phyloP scores from a whole-genome alignment of 106 monocot genomes.

The Apostasia shenzhenica region DNA sequence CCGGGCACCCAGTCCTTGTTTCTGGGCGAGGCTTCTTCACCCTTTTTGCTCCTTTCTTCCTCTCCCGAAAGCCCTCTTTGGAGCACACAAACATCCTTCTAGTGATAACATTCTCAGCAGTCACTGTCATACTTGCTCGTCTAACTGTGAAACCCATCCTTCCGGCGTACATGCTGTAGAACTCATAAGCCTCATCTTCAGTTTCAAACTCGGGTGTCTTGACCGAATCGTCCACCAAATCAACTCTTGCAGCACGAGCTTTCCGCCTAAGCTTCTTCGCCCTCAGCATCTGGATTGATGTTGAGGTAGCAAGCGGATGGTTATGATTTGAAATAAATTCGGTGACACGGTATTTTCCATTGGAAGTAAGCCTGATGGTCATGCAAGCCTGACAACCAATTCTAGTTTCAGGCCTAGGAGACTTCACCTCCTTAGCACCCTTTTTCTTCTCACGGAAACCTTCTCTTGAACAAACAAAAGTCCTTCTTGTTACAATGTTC shows the following conservation, averaged over 20 bases:
- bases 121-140: constrained; percentile 46
- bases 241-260: constrained; percentile 43
- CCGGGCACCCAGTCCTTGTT: constrained; percentile 63
- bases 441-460: constrained; percentile 72
- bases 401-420: constrained; percentile 55
- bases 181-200: constrained; percentile 69
- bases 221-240: constrained; percentile 57
- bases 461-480: constrained; percentile 71
- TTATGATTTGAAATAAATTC: constrained; percentile 62
- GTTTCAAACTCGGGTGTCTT: constrained; percentile 56
- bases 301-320: constrained; percentile 37
- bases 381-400: constrained; percentile 62
- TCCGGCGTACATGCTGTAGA: constrained; percentile 59
- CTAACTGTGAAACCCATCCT: constrained; percentile 54
- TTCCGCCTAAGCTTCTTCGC: constrained; percentile 57
- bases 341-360: constrained; percentile 60
- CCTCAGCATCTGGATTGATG: constrained; percentile 44
- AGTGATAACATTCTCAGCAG: constrained; percentile 40
- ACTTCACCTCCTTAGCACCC: constrained; percentile 47
- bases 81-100: constrained; percentile 74
- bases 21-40: constrained; percentile 56
- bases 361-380: constrained; percentile 58
- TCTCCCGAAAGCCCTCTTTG: constrained; percentile 63
- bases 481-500: constrained; percentile 60
- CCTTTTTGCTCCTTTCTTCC: constrained; percentile 55